Evolutionary conservation across 495 filamentous ascomycete species (phyloP).

Genomic region (Daldinia childiae): DNA sequence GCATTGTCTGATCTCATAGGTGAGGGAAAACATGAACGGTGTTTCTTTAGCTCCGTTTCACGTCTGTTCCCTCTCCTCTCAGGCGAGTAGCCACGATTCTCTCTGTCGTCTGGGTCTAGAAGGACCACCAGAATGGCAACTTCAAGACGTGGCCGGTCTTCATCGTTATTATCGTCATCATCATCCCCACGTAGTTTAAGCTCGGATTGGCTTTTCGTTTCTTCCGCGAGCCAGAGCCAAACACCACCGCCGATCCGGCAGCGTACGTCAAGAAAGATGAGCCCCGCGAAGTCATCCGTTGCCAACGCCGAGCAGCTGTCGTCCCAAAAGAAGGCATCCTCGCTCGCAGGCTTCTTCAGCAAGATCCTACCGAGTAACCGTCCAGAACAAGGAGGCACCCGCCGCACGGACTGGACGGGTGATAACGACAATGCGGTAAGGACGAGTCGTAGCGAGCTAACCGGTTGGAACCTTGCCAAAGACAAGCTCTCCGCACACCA

Average conservation of each 20-base stretch:
- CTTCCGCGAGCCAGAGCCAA: constrained; percentile 21
- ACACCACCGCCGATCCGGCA: constrained; percentile 32
- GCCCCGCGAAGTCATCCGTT: constrained; percentile 14
- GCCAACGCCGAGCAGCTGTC: background rate
- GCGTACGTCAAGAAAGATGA: constrained; percentile 27
- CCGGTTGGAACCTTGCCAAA: constrained; percentile 43
- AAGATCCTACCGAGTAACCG: constrained; percentile 55
- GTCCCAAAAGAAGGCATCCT: constrained; percentile 42
- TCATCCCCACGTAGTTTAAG: constrained; percentile 22
- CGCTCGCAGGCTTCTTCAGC: constrained; percentile 46
- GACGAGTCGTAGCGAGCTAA: constrained; percentile 32
- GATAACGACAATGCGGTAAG: constrained; percentile 30
- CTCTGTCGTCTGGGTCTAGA: background rate
- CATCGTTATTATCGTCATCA: constrained; percentile 29
- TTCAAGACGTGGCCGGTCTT: constrained; percentile 23
- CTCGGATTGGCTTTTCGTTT: constrained; percentile 25
- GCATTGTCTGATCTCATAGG: constrained; percentile 16
- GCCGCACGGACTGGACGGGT: constrained; percentile 35
- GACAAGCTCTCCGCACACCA: constrained; percentile 17
- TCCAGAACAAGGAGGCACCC: constrained; percentile 55
- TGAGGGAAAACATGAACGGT: constrained; percentile 19
- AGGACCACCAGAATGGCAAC: constrained; percentile 17
- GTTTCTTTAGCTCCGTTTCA: constrained; percentile 26
- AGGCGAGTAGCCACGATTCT: constrained; percentile 24
- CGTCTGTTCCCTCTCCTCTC: constrained; percentile 2